Percentiles rank a stretch among this genome's conserved stretches.
Conservation (phyloP, 345 rosid species). For the Laguncularia racemosa region DNA sequence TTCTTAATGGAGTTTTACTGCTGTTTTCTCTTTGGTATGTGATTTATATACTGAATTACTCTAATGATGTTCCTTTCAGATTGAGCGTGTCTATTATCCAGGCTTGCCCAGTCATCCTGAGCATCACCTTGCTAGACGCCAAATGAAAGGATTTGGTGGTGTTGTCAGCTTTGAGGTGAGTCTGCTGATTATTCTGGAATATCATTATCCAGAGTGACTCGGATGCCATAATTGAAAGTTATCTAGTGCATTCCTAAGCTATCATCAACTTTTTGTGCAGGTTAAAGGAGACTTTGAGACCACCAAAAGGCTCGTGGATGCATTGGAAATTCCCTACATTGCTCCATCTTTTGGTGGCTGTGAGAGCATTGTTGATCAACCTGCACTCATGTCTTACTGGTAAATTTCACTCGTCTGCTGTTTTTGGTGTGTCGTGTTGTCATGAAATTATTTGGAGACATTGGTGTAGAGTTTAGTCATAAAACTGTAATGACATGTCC, state of each 20-base stretch:
- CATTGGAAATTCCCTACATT: slow-evolving; percentile 88
- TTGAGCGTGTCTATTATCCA: slow-evolving; percentile 82
- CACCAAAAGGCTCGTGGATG: slow-evolving; percentile 75
- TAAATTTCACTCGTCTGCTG: slow-evolving; percentile 12
- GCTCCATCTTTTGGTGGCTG: slow-evolving; percentile 99
- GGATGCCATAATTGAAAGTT: too few species aligned
- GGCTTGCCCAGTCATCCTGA: slow-evolving; percentile 95
- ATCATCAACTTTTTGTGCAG: slow-evolving; percentile 21
- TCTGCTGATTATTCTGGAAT: not conserved
- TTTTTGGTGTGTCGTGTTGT: too few species aligned
- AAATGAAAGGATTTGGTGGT: slow-evolving; percentile 98
- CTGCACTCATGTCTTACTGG: slow-evolving; percentile 99
- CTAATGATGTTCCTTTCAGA: slow-evolving; percentile 32
- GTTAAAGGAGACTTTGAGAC: slow-evolving; percentile 69
- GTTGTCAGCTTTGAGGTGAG: slow-evolving; percentile 98
- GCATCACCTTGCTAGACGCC: slow-evolving; percentile 77
- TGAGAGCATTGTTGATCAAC: slow-evolving; percentile 98
- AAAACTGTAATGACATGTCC: not conserved
- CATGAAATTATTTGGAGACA: too few species aligned
- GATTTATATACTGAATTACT: not conserved
- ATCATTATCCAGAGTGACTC: not conserved
- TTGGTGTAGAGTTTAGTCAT: too few species aligned
- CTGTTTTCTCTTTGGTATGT: slow-evolving; percentile 2
- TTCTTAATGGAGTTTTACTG: not conserved
- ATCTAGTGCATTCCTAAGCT: not conserved